These are phyloP conservation scores for Coniferiporia sulphurascens DNA, from an alignment of 1,284 basidiomycete species.

Conservation along the genomic window DNA sequence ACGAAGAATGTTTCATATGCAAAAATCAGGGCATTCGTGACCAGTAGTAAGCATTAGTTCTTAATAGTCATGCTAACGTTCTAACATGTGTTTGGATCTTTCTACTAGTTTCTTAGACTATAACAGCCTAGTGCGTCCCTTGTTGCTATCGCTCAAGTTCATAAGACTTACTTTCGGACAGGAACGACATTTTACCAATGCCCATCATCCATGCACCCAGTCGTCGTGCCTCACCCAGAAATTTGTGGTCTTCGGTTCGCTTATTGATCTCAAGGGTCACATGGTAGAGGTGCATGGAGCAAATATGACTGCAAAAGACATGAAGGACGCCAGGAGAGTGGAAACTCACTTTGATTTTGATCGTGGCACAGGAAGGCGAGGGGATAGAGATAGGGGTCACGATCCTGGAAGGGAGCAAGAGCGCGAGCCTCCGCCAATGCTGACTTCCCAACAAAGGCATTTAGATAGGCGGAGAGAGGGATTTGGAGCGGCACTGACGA, in stretches of 20 bases:
- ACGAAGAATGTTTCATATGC: slow-evolving; percentile 98
- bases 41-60: slow-evolving; percentile 67
- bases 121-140: slow-evolving; percentile 53
- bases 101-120: slow-evolving; percentile 74
- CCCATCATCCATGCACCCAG: slow-evolving; percentile 78
- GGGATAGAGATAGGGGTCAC: slow-evolving; percentile 29
- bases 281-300: slow-evolving; percentile 84
- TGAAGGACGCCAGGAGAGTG: slow-evolving; percentile 73
- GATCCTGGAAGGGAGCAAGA: slow-evolving; percentile 28
- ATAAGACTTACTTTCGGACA: slow-evolving; percentile 24
- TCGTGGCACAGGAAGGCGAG: slow-evolving; percentile 37
- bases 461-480: slow-evolving; percentile 46
- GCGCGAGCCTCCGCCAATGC: slow-evolving; percentile 46
- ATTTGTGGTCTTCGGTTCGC: slow-evolving; percentile 90
- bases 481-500: slow-evolving; percentile 63
- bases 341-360: slow-evolving; percentile 80
- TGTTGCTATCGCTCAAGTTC: neutral
- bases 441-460: slow-evolving; percentile 33
- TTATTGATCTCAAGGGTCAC: slow-evolving; percentile 89
- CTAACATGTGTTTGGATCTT: neutral
- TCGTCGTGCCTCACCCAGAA: slow-evolving; percentile 78
- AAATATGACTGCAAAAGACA: slow-evolving; percentile 75
- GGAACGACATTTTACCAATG: slow-evolving; percentile 67
- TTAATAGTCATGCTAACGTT: neutral
- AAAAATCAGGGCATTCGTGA: slow-evolving; percentile 74